Percentiles rank a stretch among this genome's conserved stretches.
Evolutionary conservation across 176 grass and related monocot genomes (phyloP).

Genomic region (Tuctoria greenei): DNA sequence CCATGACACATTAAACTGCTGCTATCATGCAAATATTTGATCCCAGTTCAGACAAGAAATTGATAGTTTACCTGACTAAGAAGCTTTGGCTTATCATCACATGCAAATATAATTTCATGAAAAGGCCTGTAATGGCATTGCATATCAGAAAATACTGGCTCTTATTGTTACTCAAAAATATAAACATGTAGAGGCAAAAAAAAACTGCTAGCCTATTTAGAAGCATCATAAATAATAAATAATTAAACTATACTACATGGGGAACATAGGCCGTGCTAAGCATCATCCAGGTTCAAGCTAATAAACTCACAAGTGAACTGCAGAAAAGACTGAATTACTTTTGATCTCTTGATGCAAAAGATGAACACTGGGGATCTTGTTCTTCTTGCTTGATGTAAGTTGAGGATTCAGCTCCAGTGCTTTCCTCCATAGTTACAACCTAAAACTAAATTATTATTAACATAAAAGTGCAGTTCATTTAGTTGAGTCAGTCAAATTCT

Average conservation of each 20-base stretch:
- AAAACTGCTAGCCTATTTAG: not conserved
- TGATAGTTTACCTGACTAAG: conserved; percentile 63
- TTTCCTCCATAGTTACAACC: conserved; percentile 35
- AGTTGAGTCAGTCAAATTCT: conserved; percentile 26
- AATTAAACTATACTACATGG: conserved; percentile 11
- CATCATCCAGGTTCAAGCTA: not conserved
- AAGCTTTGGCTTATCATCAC: conserved; percentile 76
- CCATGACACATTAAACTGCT: conserved; percentile 1
- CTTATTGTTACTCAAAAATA: conserved; percentile 19
- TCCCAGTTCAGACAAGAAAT: conserved; percentile 35
- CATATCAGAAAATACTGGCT: conserved; percentile 37
- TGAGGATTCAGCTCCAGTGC: conserved; percentile 33
- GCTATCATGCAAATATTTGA: conserved; percentile 15
- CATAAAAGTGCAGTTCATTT: conserved; percentile 25
- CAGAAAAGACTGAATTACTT: conserved; percentile 32
- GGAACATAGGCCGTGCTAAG: not conserved
- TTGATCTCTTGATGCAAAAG: conserved; percentile 33
- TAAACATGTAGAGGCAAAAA: not conserved
- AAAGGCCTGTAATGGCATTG: conserved; percentile 53
- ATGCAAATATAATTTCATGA: conserved; percentile 81
- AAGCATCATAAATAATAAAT: not conserved
- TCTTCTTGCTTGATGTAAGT: conserved; percentile 39
- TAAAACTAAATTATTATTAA: conserved; percentile 46
- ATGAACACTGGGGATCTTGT: conserved; percentile 43
- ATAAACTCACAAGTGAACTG: not conserved